A percentile compares a stretch with the other conserved stretches of the same genome.
phyloP scores from a whole-genome alignment of 208 protist genomes.

The Histomonas meleagridis region DNA sequence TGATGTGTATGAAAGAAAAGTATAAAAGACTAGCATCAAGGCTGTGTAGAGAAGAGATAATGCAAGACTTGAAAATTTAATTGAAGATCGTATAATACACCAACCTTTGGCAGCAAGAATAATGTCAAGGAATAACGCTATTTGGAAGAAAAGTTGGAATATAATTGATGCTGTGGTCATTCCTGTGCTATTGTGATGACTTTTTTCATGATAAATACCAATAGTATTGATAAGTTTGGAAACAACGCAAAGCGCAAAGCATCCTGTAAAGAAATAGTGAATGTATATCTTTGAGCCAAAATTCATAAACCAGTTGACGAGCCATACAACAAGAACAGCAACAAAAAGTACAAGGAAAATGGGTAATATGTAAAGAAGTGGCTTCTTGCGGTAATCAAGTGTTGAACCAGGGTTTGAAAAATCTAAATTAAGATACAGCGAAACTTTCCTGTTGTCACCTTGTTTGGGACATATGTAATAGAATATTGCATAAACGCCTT shows the following conservation, averaged over 20 bases:
- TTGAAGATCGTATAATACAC: background rate
- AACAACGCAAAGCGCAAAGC: background rate
- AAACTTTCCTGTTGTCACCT: background rate
- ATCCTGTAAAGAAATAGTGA: background rate
- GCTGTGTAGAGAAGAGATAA: background rate
- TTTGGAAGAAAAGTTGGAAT: background rate
- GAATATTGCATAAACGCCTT: background rate
- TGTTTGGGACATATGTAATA: background rate
- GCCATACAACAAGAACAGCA: background rate
- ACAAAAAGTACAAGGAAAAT: background rate
- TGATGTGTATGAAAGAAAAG: background rate
- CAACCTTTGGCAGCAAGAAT: background rate
- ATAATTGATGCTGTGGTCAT: background rate
- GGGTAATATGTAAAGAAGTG: background rate
- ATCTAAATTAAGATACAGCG: background rate
- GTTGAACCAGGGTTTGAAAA: background rate
- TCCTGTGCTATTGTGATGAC: background rate
- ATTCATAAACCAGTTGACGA: background rate
- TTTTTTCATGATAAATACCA: background rate
- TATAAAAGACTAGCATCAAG: background rate
- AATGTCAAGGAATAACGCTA: background rate
- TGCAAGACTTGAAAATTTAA: background rate
- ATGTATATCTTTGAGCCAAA: background rate
- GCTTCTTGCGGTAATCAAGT: background rate
- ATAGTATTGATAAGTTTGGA: too few species aligned